A percentile compares a stretch with the other conserved stretches of the same genome.
Evolutionary conservation across 306 rosid genomes (phyloP).

Genomic region (Spatholobus suberectus): DNA sequence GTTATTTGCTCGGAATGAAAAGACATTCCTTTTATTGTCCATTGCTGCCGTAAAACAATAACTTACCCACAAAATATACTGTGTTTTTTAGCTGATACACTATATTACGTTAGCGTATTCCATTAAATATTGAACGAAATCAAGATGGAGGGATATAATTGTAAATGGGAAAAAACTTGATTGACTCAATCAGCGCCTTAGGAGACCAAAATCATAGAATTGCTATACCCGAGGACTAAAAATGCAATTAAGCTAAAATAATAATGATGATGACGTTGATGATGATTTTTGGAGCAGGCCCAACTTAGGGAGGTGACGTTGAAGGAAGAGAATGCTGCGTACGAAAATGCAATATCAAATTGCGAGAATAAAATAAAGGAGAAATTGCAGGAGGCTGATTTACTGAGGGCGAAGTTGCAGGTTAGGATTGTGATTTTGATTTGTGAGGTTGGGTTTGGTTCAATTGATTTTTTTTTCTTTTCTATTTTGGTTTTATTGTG

Average conservation of each 20-base stretch:
- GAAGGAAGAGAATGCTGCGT: conserved; percentile 82
- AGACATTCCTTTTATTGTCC: background rate
- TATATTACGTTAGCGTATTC: background rate
- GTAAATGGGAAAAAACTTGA: background rate
- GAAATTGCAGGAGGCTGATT: conserved; percentile 65
- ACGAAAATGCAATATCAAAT: conserved; percentile 62
- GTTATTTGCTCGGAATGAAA: background rate
- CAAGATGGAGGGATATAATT: background rate
- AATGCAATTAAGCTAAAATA: background rate
- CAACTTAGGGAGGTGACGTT: conserved; percentile 80
- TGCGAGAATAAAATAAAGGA: conserved; percentile 77
- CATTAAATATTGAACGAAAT: background rate
- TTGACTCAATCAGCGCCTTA: background rate
- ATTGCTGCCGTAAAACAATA: background rate
- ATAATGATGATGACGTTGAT: background rate
- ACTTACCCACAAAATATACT: background rate
- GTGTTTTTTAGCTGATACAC: background rate
- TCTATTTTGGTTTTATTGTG: conserved; percentile 17
- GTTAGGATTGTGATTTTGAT: conserved; percentile 45
- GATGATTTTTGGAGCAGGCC: conserved; percentile 53
- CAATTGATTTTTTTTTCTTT: background rate
- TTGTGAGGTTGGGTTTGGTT: background rate
- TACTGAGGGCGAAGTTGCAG: conserved; percentile 63
- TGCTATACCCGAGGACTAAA: background rate
- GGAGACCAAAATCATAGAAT: background rate